A percentile compares a stretch with the other conserved stretches of the same genome.
phyloP scores from a whole-genome alignment of 257 asterid species.

The Salvia miltiorrhiza region DNA sequence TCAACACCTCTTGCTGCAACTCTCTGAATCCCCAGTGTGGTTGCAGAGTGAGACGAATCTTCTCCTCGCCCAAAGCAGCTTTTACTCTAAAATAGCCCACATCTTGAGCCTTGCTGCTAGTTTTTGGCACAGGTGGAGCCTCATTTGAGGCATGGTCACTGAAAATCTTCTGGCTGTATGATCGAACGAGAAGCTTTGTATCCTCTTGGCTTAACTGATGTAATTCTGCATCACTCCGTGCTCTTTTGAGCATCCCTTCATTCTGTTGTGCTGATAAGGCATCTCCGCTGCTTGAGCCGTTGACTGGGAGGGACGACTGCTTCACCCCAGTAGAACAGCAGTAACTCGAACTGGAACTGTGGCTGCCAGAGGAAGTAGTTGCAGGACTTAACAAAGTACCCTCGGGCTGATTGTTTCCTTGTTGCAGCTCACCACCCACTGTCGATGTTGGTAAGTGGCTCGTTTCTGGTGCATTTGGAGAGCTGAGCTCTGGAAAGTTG shows the following conservation, averaged over 20 bases:
- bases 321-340: constrained; percentile 52
- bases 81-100: constrained; percentile 43
- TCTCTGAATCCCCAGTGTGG: constrained; percentile 55
- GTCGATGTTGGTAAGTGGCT: constrained; percentile 25
- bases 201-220: constrained; percentile 46
- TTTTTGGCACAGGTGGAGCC: constrained; percentile 37
- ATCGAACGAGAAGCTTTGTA: constrained; percentile 46
- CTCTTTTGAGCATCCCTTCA: constrained; percentile 34
- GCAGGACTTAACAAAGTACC: constrained; percentile 39
- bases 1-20: constrained; percentile 45
- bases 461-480: constrained; percentile 43
- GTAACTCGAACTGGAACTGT: constrained; percentile 67
- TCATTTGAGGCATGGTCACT: constrained; percentile 34
- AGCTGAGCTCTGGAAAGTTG: constrained; percentile 67
- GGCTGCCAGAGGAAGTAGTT: constrained; percentile 63
- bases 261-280: constrained; percentile 33
- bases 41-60: constrained; percentile 62
- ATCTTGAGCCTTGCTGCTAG: constrained; percentile 25
- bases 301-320: constrained; percentile 34
- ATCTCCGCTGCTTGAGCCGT: constrained; percentile 36
- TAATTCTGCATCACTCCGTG: constrained; percentile 49
- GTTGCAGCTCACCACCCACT: constrained; percentile 25
- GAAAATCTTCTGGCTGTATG: constrained; percentile 54
- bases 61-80: constrained; percentile 70
- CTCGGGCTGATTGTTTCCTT: constrained; percentile 29